phyloP scores from a whole-genome alignment of 2,329 filamentous ascomycete genomes.

The Bisporella sp. region DNA sequence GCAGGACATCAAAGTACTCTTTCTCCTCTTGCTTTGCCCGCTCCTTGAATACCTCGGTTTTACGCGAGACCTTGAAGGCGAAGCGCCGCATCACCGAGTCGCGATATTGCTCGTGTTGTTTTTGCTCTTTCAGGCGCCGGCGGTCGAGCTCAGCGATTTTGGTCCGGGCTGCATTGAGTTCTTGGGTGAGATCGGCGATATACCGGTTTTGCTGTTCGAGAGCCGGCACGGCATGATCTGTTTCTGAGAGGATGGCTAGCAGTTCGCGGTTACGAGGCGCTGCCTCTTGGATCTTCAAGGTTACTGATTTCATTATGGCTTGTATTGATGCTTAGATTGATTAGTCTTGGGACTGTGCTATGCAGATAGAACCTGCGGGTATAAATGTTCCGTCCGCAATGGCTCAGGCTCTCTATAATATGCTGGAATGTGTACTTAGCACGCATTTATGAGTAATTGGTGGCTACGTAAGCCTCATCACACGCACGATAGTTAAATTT shows the following conservation, averaged over 20 bases:
- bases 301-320: background rate
- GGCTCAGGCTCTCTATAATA: no score
- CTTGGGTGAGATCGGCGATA: constrained; percentile 37
- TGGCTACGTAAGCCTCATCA: no score
- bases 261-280: constrained; percentile 23
- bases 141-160: constrained; percentile 27
- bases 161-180: constrained; percentile 29
- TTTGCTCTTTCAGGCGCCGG: constrained; percentile 33
- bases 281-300: background rate
- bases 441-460: no score
- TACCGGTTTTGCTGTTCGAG: constrained; percentile 39
- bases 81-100: constrained; percentile 45
- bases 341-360: no score
- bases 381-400: no score
- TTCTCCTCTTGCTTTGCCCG: constrained; percentile 44
- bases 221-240: constrained; percentile 39
- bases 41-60: constrained; percentile 37
- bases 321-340: no score
- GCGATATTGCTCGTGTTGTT: constrained; percentile 44
- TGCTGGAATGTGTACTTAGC: no score
- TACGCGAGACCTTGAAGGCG: constrained; percentile 41
- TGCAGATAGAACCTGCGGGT: no score
- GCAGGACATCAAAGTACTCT: constrained; percentile 45
- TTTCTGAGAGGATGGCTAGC: constrained; percentile 38
- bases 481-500: no score